A percentile compares a stretch with the other conserved stretches of the same genome.
These are phyloP conservation scores for Mrakia gelida DNA, from an alignment of 768 basidiomycete genomes.

Conservation along the genomic window DNA sequence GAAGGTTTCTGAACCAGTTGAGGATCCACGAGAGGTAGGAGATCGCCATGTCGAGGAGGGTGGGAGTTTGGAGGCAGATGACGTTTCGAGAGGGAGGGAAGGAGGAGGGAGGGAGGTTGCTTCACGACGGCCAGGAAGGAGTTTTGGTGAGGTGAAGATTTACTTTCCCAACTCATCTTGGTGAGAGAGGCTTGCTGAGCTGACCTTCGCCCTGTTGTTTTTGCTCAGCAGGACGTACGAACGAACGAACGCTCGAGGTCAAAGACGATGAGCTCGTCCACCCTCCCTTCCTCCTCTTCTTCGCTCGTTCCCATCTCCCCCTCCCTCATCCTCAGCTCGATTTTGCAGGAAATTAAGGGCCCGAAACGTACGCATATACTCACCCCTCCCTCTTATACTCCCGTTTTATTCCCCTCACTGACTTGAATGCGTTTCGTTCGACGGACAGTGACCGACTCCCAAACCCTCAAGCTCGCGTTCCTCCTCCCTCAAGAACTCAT, in stretches of 20 bases:
- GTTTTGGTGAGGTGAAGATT: neutral
- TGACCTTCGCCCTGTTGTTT: neutral
- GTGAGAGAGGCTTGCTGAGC: neutral
- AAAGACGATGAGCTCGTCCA: neutral
- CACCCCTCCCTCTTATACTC: neutral
- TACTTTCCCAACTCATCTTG: neutral
- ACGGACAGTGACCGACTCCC: conserved; percentile 1
- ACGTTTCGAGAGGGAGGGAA: neutral
- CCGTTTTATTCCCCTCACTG: neutral
- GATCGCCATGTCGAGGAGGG: neutral
- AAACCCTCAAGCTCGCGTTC: conserved; percentile 19
- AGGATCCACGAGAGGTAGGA: conserved; percentile 54
- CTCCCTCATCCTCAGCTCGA: neutral
- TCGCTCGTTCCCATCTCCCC: neutral
- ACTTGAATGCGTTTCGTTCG: neutral
- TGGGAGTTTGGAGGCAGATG: neutral
- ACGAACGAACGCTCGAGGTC: neutral
- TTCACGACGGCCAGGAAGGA: neutral
- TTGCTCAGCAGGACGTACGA: neutral
- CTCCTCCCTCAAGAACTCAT: conserved; percentile 13
- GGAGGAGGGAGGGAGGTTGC: neutral
- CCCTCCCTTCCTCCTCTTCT: neutral
- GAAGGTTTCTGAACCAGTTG: conserved; percentile 61
- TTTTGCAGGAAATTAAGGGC: neutral
- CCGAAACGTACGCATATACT: neutral